A percentile compares a stretch with the other conserved stretches of the same genome.
These are phyloP conservation scores for Dorcoceras hygrometricum DNA, from an alignment of 257 asterid species.

Conservation along the genomic window DNA sequence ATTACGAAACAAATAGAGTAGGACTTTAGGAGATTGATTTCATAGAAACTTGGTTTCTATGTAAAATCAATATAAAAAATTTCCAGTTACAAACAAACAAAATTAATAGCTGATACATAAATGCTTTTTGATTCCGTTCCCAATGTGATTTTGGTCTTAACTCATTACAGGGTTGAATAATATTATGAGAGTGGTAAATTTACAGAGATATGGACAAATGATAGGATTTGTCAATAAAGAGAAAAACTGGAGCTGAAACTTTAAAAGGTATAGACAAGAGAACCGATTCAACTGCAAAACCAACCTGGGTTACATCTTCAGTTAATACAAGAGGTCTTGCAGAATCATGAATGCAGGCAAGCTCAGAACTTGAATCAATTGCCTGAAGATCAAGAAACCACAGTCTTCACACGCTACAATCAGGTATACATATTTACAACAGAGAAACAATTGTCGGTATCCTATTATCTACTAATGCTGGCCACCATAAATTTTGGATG, in stretches of 20 bases:
- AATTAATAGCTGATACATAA: not conserved
- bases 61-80: not conserved
- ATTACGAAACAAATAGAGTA: conserved; percentile 21
- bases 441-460: not conserved
- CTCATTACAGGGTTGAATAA: not conserved
- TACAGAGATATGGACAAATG: not conserved
- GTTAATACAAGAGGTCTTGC: conserved; percentile 87
- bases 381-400: conserved; percentile 45
- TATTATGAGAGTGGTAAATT: not conserved
- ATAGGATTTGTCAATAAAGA: not conserved
- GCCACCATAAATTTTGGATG: not conserved
- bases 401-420: not conserved
- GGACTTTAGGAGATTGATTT: not conserved
- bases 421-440: conserved; percentile 5
- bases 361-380: conserved; percentile 65
- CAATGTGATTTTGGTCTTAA: not conserved
- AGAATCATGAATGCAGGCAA: conserved; percentile 94
- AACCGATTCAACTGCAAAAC: conserved; percentile 13
- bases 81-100: not conserved
- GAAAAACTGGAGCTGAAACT: not conserved
- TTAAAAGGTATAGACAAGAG: not conserved
- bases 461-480: not conserved
- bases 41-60: not conserved
- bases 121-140: not conserved
- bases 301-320: conserved; percentile 74